Conservation (phyloP, 129 eudicot genomes). For the Pseudognaphalium luteoalbum region DNA sequence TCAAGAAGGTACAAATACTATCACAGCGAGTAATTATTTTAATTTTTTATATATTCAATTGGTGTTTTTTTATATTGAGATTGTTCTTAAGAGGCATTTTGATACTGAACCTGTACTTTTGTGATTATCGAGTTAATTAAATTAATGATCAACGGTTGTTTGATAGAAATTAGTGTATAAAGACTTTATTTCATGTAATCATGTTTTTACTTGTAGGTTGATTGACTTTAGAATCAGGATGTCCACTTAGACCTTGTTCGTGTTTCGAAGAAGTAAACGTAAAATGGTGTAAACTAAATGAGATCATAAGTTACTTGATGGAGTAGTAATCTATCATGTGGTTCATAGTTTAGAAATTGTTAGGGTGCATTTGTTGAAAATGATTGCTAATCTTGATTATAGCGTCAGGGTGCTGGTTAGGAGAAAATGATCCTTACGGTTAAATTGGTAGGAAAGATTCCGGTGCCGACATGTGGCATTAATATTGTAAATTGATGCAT, state of each 20-base stretch:
- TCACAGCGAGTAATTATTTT: neutral
- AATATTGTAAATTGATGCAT: too few relatives aligned
- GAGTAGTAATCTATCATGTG: neutral
- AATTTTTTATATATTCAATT: neutral
- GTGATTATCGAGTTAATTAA: neutral
- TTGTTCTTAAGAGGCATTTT: neutral
- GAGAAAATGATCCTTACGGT: neutral
- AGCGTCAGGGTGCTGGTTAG: neutral
- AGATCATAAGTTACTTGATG: neutral
- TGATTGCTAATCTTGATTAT: neutral
- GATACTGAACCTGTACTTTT: neutral
- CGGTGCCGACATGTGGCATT: too few relatives aligned
- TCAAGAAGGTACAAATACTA: constrained; percentile 44
- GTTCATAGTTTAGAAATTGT: neutral
- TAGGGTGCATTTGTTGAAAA: neutral
- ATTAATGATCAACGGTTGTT: neutral
- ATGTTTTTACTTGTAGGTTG: neutral
- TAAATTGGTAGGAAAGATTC: too few relatives aligned
- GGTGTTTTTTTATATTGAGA: neutral
- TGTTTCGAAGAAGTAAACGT: neutral
- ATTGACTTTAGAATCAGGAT: neutral
- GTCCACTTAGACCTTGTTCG: neutral
- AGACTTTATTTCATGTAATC: neutral
- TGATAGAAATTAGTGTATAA: neutral
- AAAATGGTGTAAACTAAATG: neutral